These are phyloP conservation scores for Deuterostichococcus epilithicus DNA, from an alignment of 139 green algal species.

Conservation along the genomic window DNA sequence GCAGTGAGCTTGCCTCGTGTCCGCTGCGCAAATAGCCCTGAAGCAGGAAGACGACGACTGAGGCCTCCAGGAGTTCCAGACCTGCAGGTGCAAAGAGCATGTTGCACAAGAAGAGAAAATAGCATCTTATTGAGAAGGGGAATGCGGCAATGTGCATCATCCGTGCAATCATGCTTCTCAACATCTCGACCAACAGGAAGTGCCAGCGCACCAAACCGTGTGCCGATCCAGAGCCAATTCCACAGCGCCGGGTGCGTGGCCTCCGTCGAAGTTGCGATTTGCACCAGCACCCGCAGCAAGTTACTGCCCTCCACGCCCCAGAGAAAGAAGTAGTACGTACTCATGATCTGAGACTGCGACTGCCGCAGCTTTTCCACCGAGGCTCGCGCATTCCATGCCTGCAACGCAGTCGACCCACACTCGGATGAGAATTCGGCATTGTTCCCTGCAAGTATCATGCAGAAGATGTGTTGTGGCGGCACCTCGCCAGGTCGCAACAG, in stretches of 20 bases:
- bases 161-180: slow-evolving; percentile 1
- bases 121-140: not conserved
- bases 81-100: slow-evolving; percentile 5
- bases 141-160: slow-evolving; percentile 10
- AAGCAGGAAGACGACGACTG: slow-evolving; percentile 48
- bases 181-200: not conserved
- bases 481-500: too few relatives aligned
- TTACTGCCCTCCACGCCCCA: slow-evolving; percentile 34
- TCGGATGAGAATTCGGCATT: too few relatives aligned
- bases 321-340: slow-evolving; percentile 44
- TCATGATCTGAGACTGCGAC: slow-evolving; percentile 44
- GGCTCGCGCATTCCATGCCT: slow-evolving; percentile 19
- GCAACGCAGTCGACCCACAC: not conserved
- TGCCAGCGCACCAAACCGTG: slow-evolving; percentile 26
- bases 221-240: slow-evolving; percentile 47
- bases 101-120: too few relatives aligned
- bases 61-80: slow-evolving; percentile 35
- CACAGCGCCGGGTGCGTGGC: slow-evolving; percentile 8
- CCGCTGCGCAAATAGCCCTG: slow-evolving; percentile 41
- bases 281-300: slow-evolving; percentile 26
- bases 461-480: too few relatives aligned
- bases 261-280: slow-evolving; percentile 17
- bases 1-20: slow-evolving; percentile 15
- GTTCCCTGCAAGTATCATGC: too few relatives aligned
- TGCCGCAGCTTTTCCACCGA: slow-evolving; percentile 34